These are phyloP conservation scores for Fragosphaeria purpurea DNA, from an alignment of 2,329 filamentous ascomycete genomes.

Conservation along the genomic window DNA sequence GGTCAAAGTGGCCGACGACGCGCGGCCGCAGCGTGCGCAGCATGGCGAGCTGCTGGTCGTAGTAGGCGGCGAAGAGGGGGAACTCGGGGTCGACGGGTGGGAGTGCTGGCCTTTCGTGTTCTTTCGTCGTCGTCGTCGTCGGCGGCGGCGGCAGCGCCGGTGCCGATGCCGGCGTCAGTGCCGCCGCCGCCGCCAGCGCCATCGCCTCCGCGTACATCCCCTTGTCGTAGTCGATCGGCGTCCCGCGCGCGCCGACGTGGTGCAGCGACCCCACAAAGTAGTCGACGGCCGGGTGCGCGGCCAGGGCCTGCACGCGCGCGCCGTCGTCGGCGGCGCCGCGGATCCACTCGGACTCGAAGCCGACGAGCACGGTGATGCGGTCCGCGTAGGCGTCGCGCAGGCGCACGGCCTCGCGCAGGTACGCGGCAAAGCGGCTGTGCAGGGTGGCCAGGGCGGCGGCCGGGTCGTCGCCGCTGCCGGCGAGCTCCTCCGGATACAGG, in stretches of 20 bases:
- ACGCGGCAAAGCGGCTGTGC: slow-evolving; percentile 53
- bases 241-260: slow-evolving; percentile 65
- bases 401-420: slow-evolving; percentile 63
- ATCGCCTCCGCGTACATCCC: slow-evolving; percentile 55
- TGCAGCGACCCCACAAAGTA: slow-evolving; percentile 86
- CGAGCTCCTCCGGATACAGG: slow-evolving; percentile 84
- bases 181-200: slow-evolving; percentile 33
- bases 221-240: slow-evolving; percentile 82
- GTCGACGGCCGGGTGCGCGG: slow-evolving; percentile 52
- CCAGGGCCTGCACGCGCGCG: slow-evolving; percentile 51
- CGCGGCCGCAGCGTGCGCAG: slow-evolving; percentile 59
- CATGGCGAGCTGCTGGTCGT: slow-evolving; percentile 81
- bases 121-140: slow-evolving; percentile 11
- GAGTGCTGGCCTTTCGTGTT: too few relatives aligned
- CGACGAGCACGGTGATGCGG: slow-evolving; percentile 71
- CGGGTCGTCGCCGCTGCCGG: slow-evolving; percentile 40
- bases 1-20: slow-evolving; percentile 88
- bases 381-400: slow-evolving; percentile 60
- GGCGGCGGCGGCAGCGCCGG: slow-evolving; percentile 7
- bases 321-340: slow-evolving; percentile 50
- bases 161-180: slow-evolving; percentile 18
- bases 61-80: slow-evolving; percentile 71
- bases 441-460: slow-evolving; percentile 38
- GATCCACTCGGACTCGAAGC: slow-evolving; percentile 92
- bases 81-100: slow-evolving; percentile 55